These are phyloP conservation scores for Sphagnum tenellum DNA, from an alignment of 225 moss, liverwort and hornwort genomes.

Conservation along the genomic window DNA sequence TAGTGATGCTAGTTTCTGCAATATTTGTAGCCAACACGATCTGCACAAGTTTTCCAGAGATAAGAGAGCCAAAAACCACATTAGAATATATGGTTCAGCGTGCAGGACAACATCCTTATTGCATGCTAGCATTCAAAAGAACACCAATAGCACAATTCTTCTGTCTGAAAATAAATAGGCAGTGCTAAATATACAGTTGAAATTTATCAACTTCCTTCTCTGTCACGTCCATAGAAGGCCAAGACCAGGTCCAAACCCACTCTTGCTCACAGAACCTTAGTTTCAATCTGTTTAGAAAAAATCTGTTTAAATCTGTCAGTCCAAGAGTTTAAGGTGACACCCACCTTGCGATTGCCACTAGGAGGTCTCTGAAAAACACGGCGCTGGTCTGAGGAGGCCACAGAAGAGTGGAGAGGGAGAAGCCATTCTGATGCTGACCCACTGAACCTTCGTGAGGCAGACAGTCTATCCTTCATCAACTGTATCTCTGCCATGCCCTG, in stretches of 20 bases:
- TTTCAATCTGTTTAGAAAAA: background rate
- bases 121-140: no score
- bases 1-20: constrained; percentile 98
- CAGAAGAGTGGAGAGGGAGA: constrained; percentile 91
- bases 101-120: no score
- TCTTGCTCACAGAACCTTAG: no score
- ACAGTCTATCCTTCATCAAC: constrained; percentile 83
- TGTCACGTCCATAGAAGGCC: no score
- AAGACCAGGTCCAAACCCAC: no score
- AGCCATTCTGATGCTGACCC: constrained; percentile 92
- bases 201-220: no score
- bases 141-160: no score
- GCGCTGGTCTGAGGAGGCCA: constrained; percentile 83
- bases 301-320: background rate
- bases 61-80: no score
- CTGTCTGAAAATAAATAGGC: no score
- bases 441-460: constrained; percentile 91
- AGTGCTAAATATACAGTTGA: no score
- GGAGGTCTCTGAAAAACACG: constrained; percentile 86
- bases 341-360: constrained; percentile 72
- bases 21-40: constrained; percentile 97
- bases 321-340: background rate
- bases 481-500: constrained; percentile 99
- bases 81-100: no score
- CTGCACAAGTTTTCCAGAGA: constrained; percentile 19